Base-by-base conservation (phyloP, 2,329 filamentous ascomycete genomes). In the Colletotrichum brevisporum region DNA sequence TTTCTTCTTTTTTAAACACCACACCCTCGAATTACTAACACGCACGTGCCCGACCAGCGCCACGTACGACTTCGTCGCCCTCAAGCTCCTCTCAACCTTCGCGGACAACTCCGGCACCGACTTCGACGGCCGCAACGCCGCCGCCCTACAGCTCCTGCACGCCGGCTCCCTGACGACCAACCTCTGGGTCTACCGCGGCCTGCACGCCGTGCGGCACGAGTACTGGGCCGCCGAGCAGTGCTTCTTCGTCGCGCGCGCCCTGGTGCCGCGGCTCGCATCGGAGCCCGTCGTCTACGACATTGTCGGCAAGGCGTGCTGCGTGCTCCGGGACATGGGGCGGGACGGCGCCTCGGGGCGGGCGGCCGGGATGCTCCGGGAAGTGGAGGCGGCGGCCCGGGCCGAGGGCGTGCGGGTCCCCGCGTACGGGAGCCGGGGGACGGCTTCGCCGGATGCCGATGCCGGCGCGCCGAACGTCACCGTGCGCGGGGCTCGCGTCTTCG, bases 111-210 rank as follows among this genome's bases (percentile, higher is more conserved):
- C 43, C 13, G 21, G 53, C n/a, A 39, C 18, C 21, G 45, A 41
- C 54, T 76, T 71, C 26, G 76, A 78, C 5, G 76, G 76, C 26
- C 82, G 85, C 54, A 82, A 83, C 70, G 81, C 81, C 24, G 75
- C 80, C 8, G 84, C 85, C 47, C 76, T 84, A 9, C 79, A 83
- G 6, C 79, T 81, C 15, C 84, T 83, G 8, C 72, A 75, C 43
- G 67, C 67, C 26, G 63, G 58, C 58, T 63, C 71, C 21, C 48
- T 75, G 26, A 65, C 74, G 10, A 60, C 56, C 21, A 41, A 63
- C 5, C 48, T 75, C n/a, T 72, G 70, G 60, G 74, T 73, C 58
- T 77, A 75, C 18, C 75, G 76, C 45, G 69, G 72, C n/a, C 71
- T 62, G 1, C 72, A 74, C 43, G 72, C 73, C 31, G 66, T 73